Conservation (phyloP, 176 grass and related monocot species). For the Coix lacrymajobi region DNA sequence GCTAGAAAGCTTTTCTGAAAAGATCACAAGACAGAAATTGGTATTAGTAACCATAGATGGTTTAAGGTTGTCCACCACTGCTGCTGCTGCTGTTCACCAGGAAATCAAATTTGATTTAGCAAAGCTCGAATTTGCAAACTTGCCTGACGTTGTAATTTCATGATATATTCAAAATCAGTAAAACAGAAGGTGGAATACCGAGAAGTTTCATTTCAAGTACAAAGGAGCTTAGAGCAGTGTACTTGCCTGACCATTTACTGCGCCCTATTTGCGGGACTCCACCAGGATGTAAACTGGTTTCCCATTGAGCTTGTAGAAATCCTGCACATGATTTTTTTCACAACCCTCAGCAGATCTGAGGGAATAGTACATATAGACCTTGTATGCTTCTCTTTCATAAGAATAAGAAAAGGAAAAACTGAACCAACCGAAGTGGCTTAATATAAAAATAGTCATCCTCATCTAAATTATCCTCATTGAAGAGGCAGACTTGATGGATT, state of each 20-base stretch:
- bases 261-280: conserved; percentile 68
- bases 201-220: neutral
- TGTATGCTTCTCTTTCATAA: neutral
- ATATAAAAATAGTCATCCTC: neutral
- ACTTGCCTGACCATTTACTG: conserved; percentile 29
- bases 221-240: neutral
- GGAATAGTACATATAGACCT: neutral
- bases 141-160: neutral
- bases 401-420: neutral
- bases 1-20: conserved; percentile 18
- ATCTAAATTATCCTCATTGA: neutral
- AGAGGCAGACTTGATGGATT: neutral
- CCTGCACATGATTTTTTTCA: too few relatives aligned
- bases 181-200: neutral
- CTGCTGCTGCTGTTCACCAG: neutral
- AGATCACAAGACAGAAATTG: neutral
- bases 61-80: neutral
- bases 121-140: neutral
- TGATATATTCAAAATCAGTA: neutral
- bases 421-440: neutral
- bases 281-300: conserved; percentile 76
- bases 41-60: neutral
- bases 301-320: conserved; percentile 68
- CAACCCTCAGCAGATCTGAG: neutral
- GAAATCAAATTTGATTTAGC: neutral